phyloP scores from a whole-genome alignment of 1,284 basidiomycete species.

The Ceratobasidium sp. region DNA sequence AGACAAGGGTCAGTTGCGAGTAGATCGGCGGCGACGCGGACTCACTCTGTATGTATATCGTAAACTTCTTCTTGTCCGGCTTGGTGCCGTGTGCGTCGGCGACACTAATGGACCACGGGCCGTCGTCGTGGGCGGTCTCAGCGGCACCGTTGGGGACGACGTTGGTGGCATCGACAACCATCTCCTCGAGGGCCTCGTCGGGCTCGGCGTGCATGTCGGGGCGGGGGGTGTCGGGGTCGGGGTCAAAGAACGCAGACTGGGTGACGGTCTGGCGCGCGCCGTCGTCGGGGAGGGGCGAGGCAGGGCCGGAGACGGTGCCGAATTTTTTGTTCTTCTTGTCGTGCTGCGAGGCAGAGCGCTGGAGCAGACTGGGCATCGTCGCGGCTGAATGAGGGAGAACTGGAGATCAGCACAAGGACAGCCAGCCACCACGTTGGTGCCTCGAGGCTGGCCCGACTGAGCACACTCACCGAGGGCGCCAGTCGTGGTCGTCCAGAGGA shows the following conservation, averaged over 20 bases:
- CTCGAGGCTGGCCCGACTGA: constrained; percentile 7
- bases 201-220: constrained; percentile 11
- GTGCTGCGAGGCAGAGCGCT: constrained; percentile 28
- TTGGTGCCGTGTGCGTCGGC: constrained; percentile 67
- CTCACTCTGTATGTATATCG: constrained; percentile 72
- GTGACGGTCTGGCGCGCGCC: neutral
- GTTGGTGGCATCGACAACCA: constrained; percentile 43
- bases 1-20: constrained; percentile 51
- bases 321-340: constrained; percentile 43
- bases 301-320: constrained; percentile 39
- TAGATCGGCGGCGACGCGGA: constrained; percentile 47
- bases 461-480: neutral
- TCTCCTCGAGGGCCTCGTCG: constrained; percentile 42
- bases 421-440: constrained; percentile 13
- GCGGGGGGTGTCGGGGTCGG: constrained; percentile 31
- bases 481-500: constrained; percentile 1
- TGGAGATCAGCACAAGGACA: constrained; percentile 1
- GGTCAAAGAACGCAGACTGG: constrained; percentile 4
- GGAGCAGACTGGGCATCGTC: constrained; percentile 42
- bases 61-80: constrained; percentile 53
- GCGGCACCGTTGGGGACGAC: constrained; percentile 19
- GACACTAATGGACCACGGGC: constrained; percentile 75
- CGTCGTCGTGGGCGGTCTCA: constrained; percentile 57
- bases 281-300: constrained; percentile 33
- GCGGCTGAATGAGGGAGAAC: neutral